Evolutionary conservation across 129 eudicot genomes (phyloP), one percentile per base, ranked within the genome.

Genomic region (Scalesia atractyloides): DNA sequence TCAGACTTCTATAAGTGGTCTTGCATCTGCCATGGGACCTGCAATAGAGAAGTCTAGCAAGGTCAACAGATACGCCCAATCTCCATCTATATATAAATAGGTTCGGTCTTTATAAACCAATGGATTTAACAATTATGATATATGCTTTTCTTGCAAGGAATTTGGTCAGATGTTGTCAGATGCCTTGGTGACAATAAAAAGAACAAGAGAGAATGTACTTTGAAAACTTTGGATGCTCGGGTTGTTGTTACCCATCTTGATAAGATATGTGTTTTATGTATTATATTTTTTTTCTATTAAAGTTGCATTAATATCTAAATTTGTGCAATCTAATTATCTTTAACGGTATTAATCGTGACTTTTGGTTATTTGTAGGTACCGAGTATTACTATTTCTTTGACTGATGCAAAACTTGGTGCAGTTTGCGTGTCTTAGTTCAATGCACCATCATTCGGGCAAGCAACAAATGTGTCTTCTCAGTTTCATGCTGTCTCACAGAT

Each of bases 151-250:
- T 74, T 86, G 62, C 89, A 94, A 97, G 99, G 99, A 16, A 90
- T 95, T 73, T 78, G 91, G 15, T 81, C 94, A 41, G 99, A 95
- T 80, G 80, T 95, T 71, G 66, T 95, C 81, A 95, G 90, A 82
- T 95, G 99, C 77, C 91, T 95, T 65, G 87, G 97, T 57, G 99
- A 95, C 81, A 95, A 95, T 69, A 95, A 95, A 80, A 95, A 95
- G 82, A 85, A 90, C 77, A 95, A 88, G 97, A 82, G 99, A 75
- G 99, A 95, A 77, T 88, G 95, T 78, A 80, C 97, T 19, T 80
- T 95, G 87, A 81, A 80, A 56, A 80, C 97, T 69, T 83, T 95
- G 74, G 99, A 95, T 76, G 75, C 87, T 68, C 90, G 99, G 97
- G 88, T 88, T 74, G 97, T 89, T 74, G 97, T 91, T 81, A 91